Evolutionary conservation across 129 eudicot species (phyloP).

Genomic region (Dittrichia graveolens): DNA sequence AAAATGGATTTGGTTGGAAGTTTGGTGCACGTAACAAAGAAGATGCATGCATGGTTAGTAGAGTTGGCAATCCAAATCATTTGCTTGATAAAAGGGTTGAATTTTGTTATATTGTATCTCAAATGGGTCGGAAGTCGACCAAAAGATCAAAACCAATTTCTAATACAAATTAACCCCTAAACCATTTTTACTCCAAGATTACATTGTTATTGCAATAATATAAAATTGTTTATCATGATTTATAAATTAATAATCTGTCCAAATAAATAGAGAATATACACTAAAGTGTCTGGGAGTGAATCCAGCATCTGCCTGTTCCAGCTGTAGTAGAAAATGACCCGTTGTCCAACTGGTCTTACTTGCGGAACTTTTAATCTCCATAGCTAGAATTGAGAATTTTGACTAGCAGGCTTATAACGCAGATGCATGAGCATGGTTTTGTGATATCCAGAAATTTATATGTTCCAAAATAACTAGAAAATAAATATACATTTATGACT

Average conservation of each 20-base stretch:
- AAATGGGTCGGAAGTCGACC: neutral
- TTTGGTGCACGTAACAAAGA: slow-evolving; percentile 8
- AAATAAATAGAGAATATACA: neutral
- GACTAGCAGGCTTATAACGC: neutral
- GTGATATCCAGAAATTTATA: neutral
- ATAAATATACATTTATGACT: neutral
- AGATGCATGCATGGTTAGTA: neutral
- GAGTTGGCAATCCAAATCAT: neutral
- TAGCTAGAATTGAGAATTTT: neutral
- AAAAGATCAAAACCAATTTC: neutral
- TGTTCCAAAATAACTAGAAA: neutral
- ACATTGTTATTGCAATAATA: neutral
- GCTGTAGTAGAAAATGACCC: neutral
- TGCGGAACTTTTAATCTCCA: neutral
- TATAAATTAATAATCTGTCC: neutral
- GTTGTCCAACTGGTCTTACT: neutral
- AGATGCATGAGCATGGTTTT: neutral
- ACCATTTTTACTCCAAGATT: neutral
- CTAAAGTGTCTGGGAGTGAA: neutral
- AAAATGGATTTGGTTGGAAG: slow-evolving; percentile 3
- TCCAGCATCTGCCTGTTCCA: neutral
- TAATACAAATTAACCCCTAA: neutral
- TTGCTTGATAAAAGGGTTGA: neutral
- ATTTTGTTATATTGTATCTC: neutral
- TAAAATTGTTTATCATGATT: neutral